Conservation (phyloP, 176 grass and related monocot genomes). For the Dendrocalamus sinicus region DNA sequence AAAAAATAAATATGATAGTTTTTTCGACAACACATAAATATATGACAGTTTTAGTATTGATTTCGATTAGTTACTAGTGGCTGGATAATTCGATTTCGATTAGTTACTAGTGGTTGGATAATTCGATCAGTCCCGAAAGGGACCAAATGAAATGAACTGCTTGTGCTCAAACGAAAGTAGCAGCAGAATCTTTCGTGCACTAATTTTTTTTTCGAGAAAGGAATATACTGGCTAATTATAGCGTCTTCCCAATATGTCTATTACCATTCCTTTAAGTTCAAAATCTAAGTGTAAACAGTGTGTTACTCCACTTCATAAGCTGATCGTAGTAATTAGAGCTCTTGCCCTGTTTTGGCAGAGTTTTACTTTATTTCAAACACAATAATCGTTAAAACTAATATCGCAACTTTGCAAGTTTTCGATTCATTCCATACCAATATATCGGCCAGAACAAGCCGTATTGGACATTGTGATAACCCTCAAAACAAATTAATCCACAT, state of each 20-base stretch:
- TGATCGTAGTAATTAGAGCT: not conserved
- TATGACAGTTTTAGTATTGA: not conserved
- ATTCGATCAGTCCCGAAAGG: not conserved
- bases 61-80: not conserved
- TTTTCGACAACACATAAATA: no score
- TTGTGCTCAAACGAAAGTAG: not conserved
- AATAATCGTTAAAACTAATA: not conserved
- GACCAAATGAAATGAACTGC: not conserved
- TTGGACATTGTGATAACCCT: not conserved
- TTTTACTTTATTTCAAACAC: not conserved
- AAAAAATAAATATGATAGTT: no score
- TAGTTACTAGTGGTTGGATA: not conserved
- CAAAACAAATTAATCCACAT: no score
- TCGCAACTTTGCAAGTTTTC: not conserved
- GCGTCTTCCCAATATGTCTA: no score
- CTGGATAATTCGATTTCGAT: not conserved
- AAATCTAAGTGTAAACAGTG: not conserved
- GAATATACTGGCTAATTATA: no score
- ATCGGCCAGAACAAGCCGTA: not conserved
- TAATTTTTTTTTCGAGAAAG: no score
- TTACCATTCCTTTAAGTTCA: not conserved
- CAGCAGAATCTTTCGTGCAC: not conserved
- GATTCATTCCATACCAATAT: not conserved
- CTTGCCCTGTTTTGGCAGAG: not conserved
- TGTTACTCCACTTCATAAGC: not conserved